Percentiles rank a stretch among this genome's conserved stretches.
phyloP scores from a whole-genome alignment of 345 rosid genomes.

The Pistacia atlantica region DNA sequence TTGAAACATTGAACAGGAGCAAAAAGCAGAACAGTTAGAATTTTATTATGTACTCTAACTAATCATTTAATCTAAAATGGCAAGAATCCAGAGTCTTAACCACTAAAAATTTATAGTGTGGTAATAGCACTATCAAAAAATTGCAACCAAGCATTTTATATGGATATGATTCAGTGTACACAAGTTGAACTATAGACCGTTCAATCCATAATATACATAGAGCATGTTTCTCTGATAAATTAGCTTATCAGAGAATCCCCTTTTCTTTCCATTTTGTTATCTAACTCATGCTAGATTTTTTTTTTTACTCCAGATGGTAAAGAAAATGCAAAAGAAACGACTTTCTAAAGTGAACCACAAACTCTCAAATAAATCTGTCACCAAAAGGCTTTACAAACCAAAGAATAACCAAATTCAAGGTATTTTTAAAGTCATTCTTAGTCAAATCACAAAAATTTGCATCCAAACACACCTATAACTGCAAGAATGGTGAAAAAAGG shows the following conservation, averaged over 20 bases:
- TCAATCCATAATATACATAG: not conserved
- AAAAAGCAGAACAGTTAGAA: not conserved
- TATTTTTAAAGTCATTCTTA: not conserved
- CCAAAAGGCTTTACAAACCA: not conserved
- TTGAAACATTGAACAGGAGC: not conserved
- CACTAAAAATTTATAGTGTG: not conserved
- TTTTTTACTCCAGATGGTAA: not conserved
- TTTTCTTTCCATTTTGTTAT: not conserved
- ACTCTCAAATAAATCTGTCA: not conserved
- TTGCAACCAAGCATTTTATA: not conserved
- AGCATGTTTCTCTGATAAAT: not conserved
- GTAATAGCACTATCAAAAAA: not conserved
- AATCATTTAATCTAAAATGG: not conserved
- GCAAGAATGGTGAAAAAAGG: slow-evolving; percentile 13
- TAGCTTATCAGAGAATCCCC: not conserved
- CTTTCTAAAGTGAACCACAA: not conserved
- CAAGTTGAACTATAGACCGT: not conserved
- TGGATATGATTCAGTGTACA: not conserved
- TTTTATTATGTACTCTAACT: not conserved
- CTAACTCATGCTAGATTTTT: not conserved
- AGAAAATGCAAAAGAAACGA: not conserved
- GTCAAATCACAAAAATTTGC: not conserved
- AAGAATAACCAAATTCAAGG: too few species aligned
- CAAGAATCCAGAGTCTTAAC: not conserved
- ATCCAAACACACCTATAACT: slow-evolving; percentile 1